Evolutionary conservation across 2,329 filamentous ascomycete species (phyloP), one percentile per base, ranked within the genome.

Genomic region (Aspergillus felis): DNA sequence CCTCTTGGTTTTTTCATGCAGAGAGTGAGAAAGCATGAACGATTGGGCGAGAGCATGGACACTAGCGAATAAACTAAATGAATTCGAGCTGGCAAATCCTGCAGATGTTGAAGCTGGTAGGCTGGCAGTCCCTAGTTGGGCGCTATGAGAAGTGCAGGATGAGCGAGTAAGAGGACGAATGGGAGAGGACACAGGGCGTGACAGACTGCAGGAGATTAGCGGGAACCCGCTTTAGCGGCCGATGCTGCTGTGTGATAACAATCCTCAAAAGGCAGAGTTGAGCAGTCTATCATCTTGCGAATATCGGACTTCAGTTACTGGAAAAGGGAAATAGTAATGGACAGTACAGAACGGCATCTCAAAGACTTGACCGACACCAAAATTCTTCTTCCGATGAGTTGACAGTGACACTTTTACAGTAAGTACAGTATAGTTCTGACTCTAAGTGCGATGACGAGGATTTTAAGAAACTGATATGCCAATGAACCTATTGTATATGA

Each of bases 201-300:
- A 57, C 51, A 46, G 56, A 28, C 57, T 58, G 58, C 63, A 65
- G 57, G 56, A 57, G 58, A 60, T 61, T 65, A 55, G 56, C 60
- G 60, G 63, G 60, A 62, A 53, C 54, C 50, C 55, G 52, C 57
- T 58, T 57, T 63, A 65, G 63, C 57, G 55, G 60, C 61, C 56
- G 58, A 61, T 55, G 35, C 46, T 54, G 50, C 50, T 57, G 54
- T 51, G 41, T 48, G 50, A 54, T 29, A 50, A n/a, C 35, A 28
- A 38, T 51, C 27, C 55, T 57, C 53, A 17, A 17, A 35, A 38
- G 14, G 7, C 32, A 7, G 32, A 38, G 32, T 6, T 3, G 32
- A 38, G 14, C 32, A 7, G 32, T 38, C 32, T 38, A 17, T 17
- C 14, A 38, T 17, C 32, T 17, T 17, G 32, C 32, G 32, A 38